A percentile compares a stretch with the other conserved stretches of the same genome.
phyloP scores from a whole-genome alignment of 768 basidiomycete species.

The Cystobasidium ongulense region DNA sequence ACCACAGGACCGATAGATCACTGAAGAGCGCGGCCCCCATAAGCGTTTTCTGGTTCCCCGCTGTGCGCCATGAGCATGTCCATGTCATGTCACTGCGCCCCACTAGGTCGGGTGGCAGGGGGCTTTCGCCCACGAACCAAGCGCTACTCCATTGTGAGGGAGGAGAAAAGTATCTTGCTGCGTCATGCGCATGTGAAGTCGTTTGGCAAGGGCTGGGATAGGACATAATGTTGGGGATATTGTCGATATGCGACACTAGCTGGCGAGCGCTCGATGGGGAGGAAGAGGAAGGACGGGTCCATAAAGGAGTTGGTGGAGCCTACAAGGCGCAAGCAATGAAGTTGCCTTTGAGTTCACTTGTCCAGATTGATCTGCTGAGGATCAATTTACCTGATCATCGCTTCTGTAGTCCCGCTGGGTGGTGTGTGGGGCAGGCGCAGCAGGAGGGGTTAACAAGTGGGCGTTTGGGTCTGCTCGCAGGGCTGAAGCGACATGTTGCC shows the following conservation, averaged over 20 bases:
- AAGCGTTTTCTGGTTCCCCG: slow-evolving; percentile 40
- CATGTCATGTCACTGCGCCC: slow-evolving; percentile 29
- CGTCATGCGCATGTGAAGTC: slow-evolving; percentile 15
- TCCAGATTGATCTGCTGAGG: background rate
- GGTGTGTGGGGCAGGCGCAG: background rate
- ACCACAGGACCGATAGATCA: slow-evolving; percentile 54
- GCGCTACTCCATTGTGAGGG: background rate
- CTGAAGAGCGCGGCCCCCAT: slow-evolving; percentile 49
- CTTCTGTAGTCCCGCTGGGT: background rate
- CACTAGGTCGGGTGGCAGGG: slow-evolving; percentile 14
- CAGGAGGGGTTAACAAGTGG: background rate
- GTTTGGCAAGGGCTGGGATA: slow-evolving; percentile 15
- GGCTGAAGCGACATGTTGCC: slow-evolving; percentile 4
- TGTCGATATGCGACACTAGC: too few species aligned
- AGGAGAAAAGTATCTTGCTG: slow-evolving; percentile 9
- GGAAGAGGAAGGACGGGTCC: slow-evolving; percentile 15
- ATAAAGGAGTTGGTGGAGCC: background rate
- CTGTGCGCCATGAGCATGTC: slow-evolving; percentile 24
- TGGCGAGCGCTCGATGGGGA: too few species aligned
- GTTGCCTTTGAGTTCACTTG: background rate
- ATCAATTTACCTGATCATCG: background rate
- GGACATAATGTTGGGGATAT: background rate
- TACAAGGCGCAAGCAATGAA: background rate
- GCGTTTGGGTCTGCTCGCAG: background rate
- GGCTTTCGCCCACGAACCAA: slow-evolving; percentile 17